Conservation (phyloP, 352 stramenopile genomes). For the Globisporangium megalacanthum region DNA sequence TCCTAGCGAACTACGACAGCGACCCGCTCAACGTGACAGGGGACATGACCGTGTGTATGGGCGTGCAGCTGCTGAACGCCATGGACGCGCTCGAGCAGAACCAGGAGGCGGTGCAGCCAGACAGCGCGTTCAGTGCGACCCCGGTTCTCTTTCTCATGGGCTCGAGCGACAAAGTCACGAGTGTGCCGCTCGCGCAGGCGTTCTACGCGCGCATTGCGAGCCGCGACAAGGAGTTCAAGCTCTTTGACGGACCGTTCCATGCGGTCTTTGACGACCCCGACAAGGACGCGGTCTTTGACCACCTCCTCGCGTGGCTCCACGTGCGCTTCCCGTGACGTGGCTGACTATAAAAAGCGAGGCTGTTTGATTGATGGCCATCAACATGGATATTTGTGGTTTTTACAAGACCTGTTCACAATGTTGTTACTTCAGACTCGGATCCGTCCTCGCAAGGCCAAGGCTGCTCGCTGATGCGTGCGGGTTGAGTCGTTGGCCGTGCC, state of each 20-base stretch:
- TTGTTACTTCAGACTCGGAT: not conserved
- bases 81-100: slow-evolving; percentile 30
- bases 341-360: not conserved
- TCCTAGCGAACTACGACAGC: slow-evolving; percentile 22
- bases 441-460: no score
- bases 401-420: not conserved
- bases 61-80: slow-evolving; percentile 25
- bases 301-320: slow-evolving; percentile 41
- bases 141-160: slow-evolving; percentile 34
- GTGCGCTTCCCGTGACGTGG: slow-evolving; percentile 20
- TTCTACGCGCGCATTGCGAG: slow-evolving; percentile 38
- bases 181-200: slow-evolving; percentile 28
- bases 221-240: slow-evolving; percentile 52
- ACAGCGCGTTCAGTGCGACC: slow-evolving; percentile 21
- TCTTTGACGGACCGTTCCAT: slow-evolving; percentile 50
- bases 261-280: slow-evolving; percentile 60
- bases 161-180: slow-evolving; percentile 44
- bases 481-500: no score
- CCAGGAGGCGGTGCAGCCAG: slow-evolving; percentile 23
- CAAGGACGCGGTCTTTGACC: slow-evolving; percentile 38
- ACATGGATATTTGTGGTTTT: no score
- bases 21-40: slow-evolving; percentile 28
- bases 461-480: no score
- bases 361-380: slow-evolving; percentile 2
- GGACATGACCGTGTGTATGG: slow-evolving; percentile 40